Evolutionary conservation across 352 stramenopile genomes (phyloP), one percentile per base, ranked within the genome.

Genomic region (Thraustotheca clavata): DNA sequence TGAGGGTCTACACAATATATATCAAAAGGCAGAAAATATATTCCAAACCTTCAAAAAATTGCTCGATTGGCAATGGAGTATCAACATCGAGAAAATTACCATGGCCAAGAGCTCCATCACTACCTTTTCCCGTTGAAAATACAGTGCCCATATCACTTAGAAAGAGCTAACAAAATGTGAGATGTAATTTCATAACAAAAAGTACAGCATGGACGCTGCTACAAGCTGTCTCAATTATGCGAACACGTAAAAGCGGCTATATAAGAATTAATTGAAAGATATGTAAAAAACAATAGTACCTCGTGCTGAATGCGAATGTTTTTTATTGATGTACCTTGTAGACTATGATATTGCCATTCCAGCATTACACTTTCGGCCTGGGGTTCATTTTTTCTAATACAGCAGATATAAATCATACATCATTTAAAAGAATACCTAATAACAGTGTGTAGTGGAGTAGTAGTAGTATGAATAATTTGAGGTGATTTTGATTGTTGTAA

Each of bases 71-170:
- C 35, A 36, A 26, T 20, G 55, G 55, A n/a, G 14, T 12, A 27
- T 41, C 11, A n/a, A 20, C 3, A 0, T 49, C 16, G 4, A 41
- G 11, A 34, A n/a, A 12, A 16, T 24, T 3, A 6, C 55, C 55
- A 14, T 48, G 33, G 2, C 55, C 55, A 3, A 62, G 27, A 9
- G 55, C 55, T n/a, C 55, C 55, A 27, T 62, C 55, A n/a, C 26
- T 26, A 32, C 55, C 43, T 9, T 11, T 8, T 16, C 55, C 55
- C 35, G 40, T 52, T 26, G 55, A 33, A 50, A 36, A 62, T 6
- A 62, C 16, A 18, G 20, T n/a, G 4, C 55, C 55, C 9, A 62
- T 11, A 29, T 62, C 55, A n/a, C 55, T 62, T 0, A 46, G 9
- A 52, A 62, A 62, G 14, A 62, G 27, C 55, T 62, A 62, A 38